These are phyloP conservation scores for Pseudozyma sp. DNA, from an alignment of 1,284 basidiomycete species.

Conservation along the genomic window DNA sequence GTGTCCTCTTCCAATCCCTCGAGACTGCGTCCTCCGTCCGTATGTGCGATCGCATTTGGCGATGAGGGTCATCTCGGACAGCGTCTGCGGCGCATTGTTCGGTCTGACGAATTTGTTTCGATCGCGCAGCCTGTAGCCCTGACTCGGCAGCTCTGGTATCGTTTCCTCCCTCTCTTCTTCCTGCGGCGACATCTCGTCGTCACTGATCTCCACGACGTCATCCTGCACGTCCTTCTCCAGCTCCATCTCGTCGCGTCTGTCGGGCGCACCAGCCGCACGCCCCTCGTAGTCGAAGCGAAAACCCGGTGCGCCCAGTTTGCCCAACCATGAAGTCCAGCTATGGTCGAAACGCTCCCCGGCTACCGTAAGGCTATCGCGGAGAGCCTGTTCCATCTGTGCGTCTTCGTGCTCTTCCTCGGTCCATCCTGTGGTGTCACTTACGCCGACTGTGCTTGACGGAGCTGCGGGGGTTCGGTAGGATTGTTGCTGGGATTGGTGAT, in stretches of 20 bases:
- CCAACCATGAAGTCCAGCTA: no score
- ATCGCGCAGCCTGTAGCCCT: slow-evolving; percentile 25
- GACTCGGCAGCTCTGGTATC: neutral
- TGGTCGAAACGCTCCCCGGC: no score
- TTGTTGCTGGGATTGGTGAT: slow-evolving; percentile 32
- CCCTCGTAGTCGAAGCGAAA: no score
- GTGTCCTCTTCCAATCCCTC: slow-evolving; percentile 3
- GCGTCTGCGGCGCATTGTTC: neutral
- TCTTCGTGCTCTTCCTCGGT: neutral
- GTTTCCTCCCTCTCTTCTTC: neutral
- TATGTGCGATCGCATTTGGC: slow-evolving; percentile 11
- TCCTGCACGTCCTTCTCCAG: no score
- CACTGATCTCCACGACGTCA: no score
- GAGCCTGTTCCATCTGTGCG: neutral
- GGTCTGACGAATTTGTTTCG: slow-evolving; percentile 15
- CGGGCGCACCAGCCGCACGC: no score
- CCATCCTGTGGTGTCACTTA: slow-evolving; percentile 20
- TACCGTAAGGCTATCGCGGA: no score
- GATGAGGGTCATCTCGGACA: slow-evolving; percentile 2
- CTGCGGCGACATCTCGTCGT: no score
- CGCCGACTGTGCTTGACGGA: slow-evolving; percentile 38
- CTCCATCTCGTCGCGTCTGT: neutral
- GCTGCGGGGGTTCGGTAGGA: slow-evolving; percentile 23
- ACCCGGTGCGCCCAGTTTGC: no score
- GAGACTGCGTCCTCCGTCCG: neutral